Conservation (phyloP, 371 early-diverging fungal genomes). For the Furculomyces boomerangus region DNA sequence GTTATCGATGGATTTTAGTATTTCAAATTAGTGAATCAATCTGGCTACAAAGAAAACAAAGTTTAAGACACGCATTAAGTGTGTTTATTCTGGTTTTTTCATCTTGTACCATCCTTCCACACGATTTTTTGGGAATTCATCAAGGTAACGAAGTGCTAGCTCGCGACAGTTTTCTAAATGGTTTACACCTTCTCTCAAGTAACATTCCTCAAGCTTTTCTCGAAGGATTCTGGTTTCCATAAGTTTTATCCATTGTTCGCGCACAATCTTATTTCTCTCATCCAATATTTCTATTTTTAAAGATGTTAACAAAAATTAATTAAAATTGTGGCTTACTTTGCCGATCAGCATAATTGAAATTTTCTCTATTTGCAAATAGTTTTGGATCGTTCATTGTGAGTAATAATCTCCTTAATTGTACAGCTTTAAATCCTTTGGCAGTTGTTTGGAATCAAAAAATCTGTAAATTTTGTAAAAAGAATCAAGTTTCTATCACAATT, state of each 20-base stretch:
- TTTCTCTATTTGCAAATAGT: conserved; percentile 24
- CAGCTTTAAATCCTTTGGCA: too few relatives aligned
- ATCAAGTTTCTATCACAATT: too few relatives aligned
- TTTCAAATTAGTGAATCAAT: too few relatives aligned
- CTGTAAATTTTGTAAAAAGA: too few relatives aligned
- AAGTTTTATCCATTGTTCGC: conserved; percentile 66
- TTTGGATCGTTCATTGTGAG: background rate
- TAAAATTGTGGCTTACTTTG: conserved; percentile 9
- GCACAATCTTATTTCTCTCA: conserved; percentile 53
- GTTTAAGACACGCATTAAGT: too few relatives aligned
- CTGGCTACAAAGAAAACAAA: too few relatives aligned
- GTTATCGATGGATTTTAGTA: too few relatives aligned
- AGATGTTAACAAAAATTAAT: background rate
- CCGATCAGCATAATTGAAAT: conserved; percentile 23
- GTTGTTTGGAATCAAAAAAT: too few relatives aligned
- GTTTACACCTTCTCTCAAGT: conserved; percentile 64
- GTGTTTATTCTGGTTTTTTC: background rate
- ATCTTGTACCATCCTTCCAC: background rate
- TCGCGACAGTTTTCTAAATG: conserved; percentile 52
- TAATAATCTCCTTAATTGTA: too few relatives aligned
- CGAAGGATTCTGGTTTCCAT: conserved; percentile 65
- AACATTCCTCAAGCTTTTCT: conserved; percentile 56
- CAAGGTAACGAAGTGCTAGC: conserved; percentile 32
- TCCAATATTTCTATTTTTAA: conserved; percentile 42
- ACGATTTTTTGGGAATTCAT: conserved; percentile 18